Evolutionary conservation across 305 asterid species (phyloP), one percentile per base, ranked within the genome.

Genomic region (Fraxinus xanthoxyloides): DNA sequence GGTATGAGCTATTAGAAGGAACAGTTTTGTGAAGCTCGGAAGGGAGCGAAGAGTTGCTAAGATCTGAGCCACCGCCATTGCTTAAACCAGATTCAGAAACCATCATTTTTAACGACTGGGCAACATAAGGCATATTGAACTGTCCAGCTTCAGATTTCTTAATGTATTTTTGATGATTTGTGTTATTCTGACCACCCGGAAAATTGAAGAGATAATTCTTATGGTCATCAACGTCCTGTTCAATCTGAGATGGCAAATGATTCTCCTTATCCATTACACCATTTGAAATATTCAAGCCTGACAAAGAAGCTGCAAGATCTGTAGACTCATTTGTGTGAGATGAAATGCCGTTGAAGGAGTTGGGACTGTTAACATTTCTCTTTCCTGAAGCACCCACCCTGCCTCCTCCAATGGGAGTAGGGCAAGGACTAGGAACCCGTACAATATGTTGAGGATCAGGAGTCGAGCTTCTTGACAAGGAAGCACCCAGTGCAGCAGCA

Each of bases 401-500:
- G 80, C 94, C 93, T 75, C 93, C 96, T 80, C 98, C 99, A 87
- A 96, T 94, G 80, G 98, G 97, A 40, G 95, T 89, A 51, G 91
- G 97, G 86, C 93, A 90, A 77, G 98, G 99, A 85, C 99, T 96
- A 73, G 99, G 98, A 67, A 92, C 97, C 89, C 97, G 89, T 8
- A 92, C 91, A 81, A 92, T 87, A 86, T 87, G 95, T 77, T 91
- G 97, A 78, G 97, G 87, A 88, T 96, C 98, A 35, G 99, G 99
- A 43, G 99, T 96, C 40, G 98, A 88, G 91, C 99, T 93, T 86
- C 98, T 93, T 38, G 99, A 96, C 85, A 96, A 87, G 70, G 98
- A 92, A 54, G 97, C 90, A 84, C 97, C 98, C 91, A 95, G 82
- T 73, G 85, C 99, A 32, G 97, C 97, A 83, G 99, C 99, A 89